Conservation (phyloP, 2,329 filamentous ascomycete species). For the Orbilia brochopaga region DNA sequence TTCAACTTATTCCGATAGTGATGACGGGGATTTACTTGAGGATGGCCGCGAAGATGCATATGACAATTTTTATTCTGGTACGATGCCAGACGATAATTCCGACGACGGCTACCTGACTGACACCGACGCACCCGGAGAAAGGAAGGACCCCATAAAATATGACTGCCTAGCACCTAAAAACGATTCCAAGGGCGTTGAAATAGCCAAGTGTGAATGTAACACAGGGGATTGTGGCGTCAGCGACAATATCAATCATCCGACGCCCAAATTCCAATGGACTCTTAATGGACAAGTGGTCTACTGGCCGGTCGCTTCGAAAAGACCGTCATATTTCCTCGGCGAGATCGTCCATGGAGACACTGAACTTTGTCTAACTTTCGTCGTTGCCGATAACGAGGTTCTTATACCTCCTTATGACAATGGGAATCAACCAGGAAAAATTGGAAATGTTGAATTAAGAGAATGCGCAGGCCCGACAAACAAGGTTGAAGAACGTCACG, state of each 20-base stretch:
- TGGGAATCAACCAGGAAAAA: not conserved
- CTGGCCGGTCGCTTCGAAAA: not conserved
- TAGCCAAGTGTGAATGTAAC: not conserved
- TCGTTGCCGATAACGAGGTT: not conserved
- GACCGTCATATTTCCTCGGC: not conserved
- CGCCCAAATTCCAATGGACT: constrained; percentile 27
- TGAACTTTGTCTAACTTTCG: not conserved
- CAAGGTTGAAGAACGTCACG: not conserved
- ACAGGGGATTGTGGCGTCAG: constrained; percentile 10
- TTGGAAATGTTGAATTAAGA: not conserved
- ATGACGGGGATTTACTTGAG: too few species aligned
- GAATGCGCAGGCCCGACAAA: not conserved
- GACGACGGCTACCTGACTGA: too few species aligned
- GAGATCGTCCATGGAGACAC: not conserved
- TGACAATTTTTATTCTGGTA: too few species aligned
- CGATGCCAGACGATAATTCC: too few species aligned
- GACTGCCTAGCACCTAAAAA: not conserved
- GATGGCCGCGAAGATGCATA: too few species aligned
- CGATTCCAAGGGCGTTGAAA: not conserved
- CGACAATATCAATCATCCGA: constrained; percentile 26
- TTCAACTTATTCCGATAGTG: too few species aligned
- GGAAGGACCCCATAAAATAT: not conserved
- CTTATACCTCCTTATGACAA: not conserved
- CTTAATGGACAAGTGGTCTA: constrained; percentile 5
- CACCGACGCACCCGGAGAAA: not conserved